A percentile compares a stretch with the other conserved stretches of the same genome.
Conservation (phyloP, 2,329 filamentous ascomycete species). For the Aspergillus pseudotamarii region DNA sequence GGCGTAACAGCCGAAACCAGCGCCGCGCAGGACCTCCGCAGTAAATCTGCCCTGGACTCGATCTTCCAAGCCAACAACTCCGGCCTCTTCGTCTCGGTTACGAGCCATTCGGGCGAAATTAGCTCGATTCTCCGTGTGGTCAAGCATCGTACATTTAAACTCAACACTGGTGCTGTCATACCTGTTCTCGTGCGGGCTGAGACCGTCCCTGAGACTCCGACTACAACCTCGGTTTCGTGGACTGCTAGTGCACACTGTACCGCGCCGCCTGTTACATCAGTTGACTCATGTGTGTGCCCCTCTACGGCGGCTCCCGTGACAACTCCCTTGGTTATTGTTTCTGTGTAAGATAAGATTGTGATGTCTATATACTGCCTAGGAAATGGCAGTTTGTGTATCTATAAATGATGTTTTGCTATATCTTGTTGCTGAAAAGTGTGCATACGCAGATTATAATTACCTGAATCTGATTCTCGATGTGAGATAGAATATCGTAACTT, state of each 20-base stretch:
- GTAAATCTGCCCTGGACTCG: conserved; percentile 51
- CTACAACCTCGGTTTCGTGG: conserved; percentile 30
- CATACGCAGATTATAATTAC: not conserved
- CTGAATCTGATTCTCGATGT: not conserved
- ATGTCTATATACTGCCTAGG: not conserved
- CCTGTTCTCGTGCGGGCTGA: conserved; percentile 54
- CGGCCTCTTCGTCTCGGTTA: conserved; percentile 55
- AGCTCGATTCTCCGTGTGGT: conserved; percentile 51
- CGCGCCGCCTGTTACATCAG: conserved; percentile 34
- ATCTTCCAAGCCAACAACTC: conserved; percentile 48
- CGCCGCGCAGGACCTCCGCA: conserved; percentile 51
- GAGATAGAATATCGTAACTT: not conserved
- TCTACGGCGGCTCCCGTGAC: conserved; percentile 34
- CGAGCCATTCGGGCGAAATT: conserved; percentile 61
- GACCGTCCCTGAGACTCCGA: conserved; percentile 17
- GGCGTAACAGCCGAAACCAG: conserved; percentile 51
- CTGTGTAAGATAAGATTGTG: not conserved
- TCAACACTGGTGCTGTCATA: conserved; percentile 54
- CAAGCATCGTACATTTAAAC: conserved; percentile 48
- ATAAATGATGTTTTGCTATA: not conserved
- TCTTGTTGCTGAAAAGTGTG: not conserved
- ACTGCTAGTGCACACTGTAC: conserved; percentile 36
- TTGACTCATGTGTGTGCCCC: conserved; percentile 32
- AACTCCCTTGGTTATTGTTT: conserved; percentile 26
- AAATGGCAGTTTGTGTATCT: not conserved